Percentiles rank a stretch among this genome's conserved stretches.
phyloP scores from a whole-genome alignment of 306 rosid genomes.

The Adenanthera pavonina region DNA sequence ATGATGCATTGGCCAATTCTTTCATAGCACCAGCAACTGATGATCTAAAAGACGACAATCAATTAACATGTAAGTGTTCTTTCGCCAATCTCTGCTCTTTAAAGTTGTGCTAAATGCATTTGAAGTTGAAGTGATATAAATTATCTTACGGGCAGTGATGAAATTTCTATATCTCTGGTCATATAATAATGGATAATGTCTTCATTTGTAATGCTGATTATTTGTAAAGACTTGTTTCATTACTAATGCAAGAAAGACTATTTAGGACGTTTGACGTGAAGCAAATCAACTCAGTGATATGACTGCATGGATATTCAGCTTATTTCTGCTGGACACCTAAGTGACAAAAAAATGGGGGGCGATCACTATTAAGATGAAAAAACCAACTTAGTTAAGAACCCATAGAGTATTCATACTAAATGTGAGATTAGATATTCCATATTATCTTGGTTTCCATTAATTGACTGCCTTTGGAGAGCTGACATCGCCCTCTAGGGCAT shows the following conservation, averaged over 20 bases:
- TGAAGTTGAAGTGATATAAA: conserved; percentile 19
- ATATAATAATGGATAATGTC: conserved; percentile 18
- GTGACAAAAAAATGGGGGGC: too few species aligned
- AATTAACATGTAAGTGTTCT: conserved; percentile 72
- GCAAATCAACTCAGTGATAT: not conserved
- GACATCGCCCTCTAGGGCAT: too few species aligned
- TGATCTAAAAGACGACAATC: conserved; percentile 80
- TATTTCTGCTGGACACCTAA: not conserved
- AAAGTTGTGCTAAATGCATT: not conserved
- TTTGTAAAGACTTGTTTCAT: conserved; percentile 3
- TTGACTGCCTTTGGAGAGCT: too few species aligned
- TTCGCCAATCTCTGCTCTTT: conserved; percentile 5
- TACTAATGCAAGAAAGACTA: not conserved
- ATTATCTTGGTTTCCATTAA: too few species aligned
- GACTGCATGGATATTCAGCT: not conserved
- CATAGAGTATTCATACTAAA: too few species aligned
- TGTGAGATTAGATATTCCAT: too few species aligned
- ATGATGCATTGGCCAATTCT: conserved; percentile 92
- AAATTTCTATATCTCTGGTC: not conserved
- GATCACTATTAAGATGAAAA: too few species aligned
- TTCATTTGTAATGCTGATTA: not conserved
- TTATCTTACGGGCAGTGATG: conserved; percentile 28
- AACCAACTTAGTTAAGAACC: too few species aligned
- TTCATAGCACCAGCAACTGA: conserved; percentile 91
- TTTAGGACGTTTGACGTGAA: not conserved